Base-by-base conservation (phyloP, 768 basidiomycete species). In the Paxillus ammoniavirescens region DNA sequence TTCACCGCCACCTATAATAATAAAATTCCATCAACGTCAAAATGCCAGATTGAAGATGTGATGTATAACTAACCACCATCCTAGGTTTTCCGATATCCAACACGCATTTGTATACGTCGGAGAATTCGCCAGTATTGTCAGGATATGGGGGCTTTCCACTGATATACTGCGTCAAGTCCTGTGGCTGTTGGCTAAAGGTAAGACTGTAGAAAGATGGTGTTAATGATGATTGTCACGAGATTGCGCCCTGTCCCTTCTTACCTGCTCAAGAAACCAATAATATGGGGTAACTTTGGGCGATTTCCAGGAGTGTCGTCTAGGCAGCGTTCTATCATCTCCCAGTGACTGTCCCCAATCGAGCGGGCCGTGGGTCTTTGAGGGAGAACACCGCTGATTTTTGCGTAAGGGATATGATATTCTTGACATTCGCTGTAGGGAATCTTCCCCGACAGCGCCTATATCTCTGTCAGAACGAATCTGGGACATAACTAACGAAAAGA, bases 31-130 rank as follows among this genome's bases (percentile, higher is more conserved):
- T 33, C 31, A 10, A 33, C 7, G 10, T 12, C 31, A 10, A 6
- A 12, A 12, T 10, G 31, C 7, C 18, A 23, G 18, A 26, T 43
- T 4, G 23, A 26, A 23, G 42, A 43, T 26, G 18, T 14, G 12
- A 43, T 26, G 18, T 14, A 4, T 13, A 8, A 38, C 37, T 38
- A 38, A 42, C 42, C 5, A 23, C 5, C 18, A 4, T 14, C 42
- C 12, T 5, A 13, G 18, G 42, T 21, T 18, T 18, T 6, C 18
- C 18, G 18, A 17, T 14, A 37, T 8, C 74, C 73, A 75, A 7
- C 17, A 63, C 59, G 2, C 72, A 74, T 47, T 63, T 72, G 73
- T 73, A 78, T n/a, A 77, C 71, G 58, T 33, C 31, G 31, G 31
- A 33, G 9, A 33, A 33, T 12, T 9, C 31, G 31, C 31, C 21